Evolutionary conservation across 805 yeast species (phyloP).

Genomic region (Candida endomychidarum): DNA sequence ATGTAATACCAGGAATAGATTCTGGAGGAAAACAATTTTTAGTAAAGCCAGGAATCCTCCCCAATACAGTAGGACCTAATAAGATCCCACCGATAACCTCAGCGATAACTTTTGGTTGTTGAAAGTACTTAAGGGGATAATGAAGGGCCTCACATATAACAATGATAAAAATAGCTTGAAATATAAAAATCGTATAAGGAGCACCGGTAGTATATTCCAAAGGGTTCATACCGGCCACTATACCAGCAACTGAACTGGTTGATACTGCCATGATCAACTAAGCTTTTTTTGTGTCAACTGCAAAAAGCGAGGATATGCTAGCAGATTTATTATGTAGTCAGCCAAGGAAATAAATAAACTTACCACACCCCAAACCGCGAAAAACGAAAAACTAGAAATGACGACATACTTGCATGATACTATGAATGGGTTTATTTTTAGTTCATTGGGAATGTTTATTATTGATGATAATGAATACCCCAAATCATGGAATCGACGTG

Average conservation of each 20-base stretch:
- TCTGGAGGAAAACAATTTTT: constrained; percentile 60
- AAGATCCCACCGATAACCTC: constrained; percentile 78
- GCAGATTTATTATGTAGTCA: too few relatives aligned
- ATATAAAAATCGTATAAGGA: constrained; percentile 68
- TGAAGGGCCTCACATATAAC: constrained; percentile 59
- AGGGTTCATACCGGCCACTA: constrained; percentile 72
- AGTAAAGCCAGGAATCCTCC: constrained; percentile 68
- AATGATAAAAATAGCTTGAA: constrained; percentile 66
- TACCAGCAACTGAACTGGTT: constrained; percentile 55
- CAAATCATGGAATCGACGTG: constrained; percentile 27
- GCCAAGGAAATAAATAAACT: too few relatives aligned
- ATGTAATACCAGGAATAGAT: constrained; percentile 61
- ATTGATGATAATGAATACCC: constrained; percentile 79
- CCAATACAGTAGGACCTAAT: constrained; percentile 74
- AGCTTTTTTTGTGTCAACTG: background rate
- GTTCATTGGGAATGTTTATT: constrained; percentile 72
- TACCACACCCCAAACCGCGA: constrained; percentile 1
- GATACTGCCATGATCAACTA: constrained; percentile 15
- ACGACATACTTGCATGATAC: constrained; percentile 6
- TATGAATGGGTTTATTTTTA: constrained; percentile 9
- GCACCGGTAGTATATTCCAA: constrained; percentile 54
- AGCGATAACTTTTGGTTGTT: constrained; percentile 79
- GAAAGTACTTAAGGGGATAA: constrained; percentile 56
- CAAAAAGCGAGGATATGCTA: background rate
- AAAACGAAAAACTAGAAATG: background rate